Percentiles rank a stretch among this genome's conserved stretches.
Evolutionary conservation across 805 yeast species (phyloP).

Genomic region (Yarrowia deformans): DNA sequence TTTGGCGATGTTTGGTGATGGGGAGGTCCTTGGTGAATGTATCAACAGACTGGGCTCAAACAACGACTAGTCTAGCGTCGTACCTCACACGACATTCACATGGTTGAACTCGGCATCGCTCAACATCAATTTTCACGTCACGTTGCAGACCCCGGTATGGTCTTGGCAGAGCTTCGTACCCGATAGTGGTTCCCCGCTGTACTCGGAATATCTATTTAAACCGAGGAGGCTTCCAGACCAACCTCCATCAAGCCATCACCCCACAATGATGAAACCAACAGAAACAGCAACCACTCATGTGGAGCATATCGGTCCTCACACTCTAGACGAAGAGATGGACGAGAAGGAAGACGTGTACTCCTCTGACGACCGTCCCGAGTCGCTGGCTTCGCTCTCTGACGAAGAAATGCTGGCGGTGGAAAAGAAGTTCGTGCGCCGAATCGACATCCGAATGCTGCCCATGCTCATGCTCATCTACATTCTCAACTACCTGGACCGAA

Average conservation of each 20-base stretch:
- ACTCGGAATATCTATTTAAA: not conserved
- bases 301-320: not conserved
- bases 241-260: not conserved
- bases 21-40: too few species aligned
- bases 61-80: too few species aligned
- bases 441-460: conserved; percentile 55
- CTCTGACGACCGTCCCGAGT: not conserved
- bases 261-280: not conserved
- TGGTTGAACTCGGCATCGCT: too few species aligned
- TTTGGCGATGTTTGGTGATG: too few species aligned
- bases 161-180: too few species aligned
- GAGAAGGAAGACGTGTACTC: not conserved
- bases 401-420: conserved; percentile 42
- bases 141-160: too few species aligned
- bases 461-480: conserved; percentile 48
- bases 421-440: conserved; percentile 53
- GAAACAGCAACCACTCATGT: conserved; percentile 4
- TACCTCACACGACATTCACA: too few species aligned
- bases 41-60: too few species aligned
- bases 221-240: not conserved
- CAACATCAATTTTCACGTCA: too few species aligned
- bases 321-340: not conserved
- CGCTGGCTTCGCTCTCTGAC: not conserved
- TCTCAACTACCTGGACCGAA: conserved; percentile 50
- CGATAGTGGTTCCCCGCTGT: too few species aligned